Percentiles rank a stretch among this genome's conserved stretches.
Evolutionary conservation across 208 protist genomes (phyloP).

Genomic region (Ichthyophonus hoferi): DNA sequence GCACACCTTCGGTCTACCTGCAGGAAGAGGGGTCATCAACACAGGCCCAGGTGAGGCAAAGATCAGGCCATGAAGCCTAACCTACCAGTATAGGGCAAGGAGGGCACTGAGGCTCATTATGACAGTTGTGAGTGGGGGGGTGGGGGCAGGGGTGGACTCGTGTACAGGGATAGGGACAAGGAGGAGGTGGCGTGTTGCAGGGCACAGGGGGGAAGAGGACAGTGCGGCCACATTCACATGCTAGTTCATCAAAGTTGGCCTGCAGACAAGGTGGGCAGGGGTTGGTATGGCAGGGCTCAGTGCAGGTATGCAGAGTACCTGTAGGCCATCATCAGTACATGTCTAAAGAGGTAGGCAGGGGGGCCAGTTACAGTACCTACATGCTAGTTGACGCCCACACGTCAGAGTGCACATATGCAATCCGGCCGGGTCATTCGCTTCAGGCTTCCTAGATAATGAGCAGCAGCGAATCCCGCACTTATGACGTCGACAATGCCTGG

Average conservation of each 20-base stretch:
- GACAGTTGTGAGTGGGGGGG: constrained; percentile 54
- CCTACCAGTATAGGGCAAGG: neutral
- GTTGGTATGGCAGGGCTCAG: constrained; percentile 28
- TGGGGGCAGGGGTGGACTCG: constrained; percentile 76
- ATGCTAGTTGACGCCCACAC: neutral
- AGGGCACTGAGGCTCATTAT: neutral
- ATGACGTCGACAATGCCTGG: neutral
- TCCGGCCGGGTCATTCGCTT: neutral
- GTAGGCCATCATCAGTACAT: too few relatives aligned
- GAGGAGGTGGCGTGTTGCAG: constrained; percentile 75
- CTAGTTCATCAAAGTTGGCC: constrained; percentile 71
- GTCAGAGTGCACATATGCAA: neutral
- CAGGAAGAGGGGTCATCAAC: constrained; percentile 72
- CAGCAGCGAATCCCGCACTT: neutral
- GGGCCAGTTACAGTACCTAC: neutral
- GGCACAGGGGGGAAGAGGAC: constrained; percentile 77
- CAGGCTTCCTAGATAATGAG: neutral
- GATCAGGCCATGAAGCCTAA: neutral
- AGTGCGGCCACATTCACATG: constrained; percentile 74
- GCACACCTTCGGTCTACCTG: constrained; percentile 72
- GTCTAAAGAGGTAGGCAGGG: too few relatives aligned
- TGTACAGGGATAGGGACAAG: constrained; percentile 70
- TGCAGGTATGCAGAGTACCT: constrained; percentile 4
- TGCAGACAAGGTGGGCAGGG: constrained; percentile 40
- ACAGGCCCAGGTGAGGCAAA: neutral